Evolutionary conservation across 345 rosid species (phyloP), one percentile per base, ranked within the genome.

Genomic region (Bruguiera sexangula): DNA sequence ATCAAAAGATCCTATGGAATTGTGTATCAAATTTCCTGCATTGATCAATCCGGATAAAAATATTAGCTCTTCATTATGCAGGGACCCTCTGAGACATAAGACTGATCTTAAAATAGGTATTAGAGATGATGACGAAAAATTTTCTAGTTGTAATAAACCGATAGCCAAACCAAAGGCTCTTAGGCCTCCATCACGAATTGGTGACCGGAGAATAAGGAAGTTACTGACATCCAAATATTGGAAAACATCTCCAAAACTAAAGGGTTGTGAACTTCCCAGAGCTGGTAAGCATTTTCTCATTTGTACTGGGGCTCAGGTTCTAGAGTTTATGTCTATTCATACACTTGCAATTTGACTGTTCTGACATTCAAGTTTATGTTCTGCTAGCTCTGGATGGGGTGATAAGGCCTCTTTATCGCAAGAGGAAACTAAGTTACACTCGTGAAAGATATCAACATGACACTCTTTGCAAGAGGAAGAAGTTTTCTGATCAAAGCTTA

Each of bases 71-170:
- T 69, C 81, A 54, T 63, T 69, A 31, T 39, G 70, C 75, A 60
- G 66, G 76, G 73, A 73, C 37, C 57, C 51, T 69, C 59, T 83
- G 80, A 82, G 78, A 78, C 82, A 50, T 67, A 80, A 85, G 89
- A 84, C 74, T 72, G 76, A 69, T 60, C 30, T 55, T 77, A 88
- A 81, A 69, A 80, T 89, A 88, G 88, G 76, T 83, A 59, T 68
- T 75, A 87, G 84, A 84, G 92, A 91, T 87, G 87, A 84, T 82
- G 95, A 88, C 1, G 88, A 87, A 82, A 88, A 84, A 26, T 75
- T 75, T 79, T 73, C 78, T 85, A 88, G 89, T 83, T 86, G 55
- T 27, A 80, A 80, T 64, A 91, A 76, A 71, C 61, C 74, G 82
- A 79, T 72, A 75, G 79, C 72, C 68, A 87, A 77, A 73, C 73